Base-by-base conservation (phyloP, 306 rosid genomes). In the Psophocarpus tetragonolobus region DNA sequence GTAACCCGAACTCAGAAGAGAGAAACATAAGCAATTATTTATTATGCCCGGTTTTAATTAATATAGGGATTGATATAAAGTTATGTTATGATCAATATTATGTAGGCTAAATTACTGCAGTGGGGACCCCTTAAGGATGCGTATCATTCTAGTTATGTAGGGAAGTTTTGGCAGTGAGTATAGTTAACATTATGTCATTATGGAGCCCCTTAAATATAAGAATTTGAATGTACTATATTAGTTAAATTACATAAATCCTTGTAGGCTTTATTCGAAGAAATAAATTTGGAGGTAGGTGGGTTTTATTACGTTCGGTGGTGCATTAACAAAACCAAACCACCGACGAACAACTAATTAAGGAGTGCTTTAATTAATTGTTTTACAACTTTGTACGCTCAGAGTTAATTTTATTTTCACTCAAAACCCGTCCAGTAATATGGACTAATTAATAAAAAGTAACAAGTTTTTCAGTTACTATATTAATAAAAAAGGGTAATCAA, bases 181-280 rank as follows among this genome's bases (percentile, higher is more conserved):
- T 50, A 5, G 32, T 50, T 69, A 69, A 20, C 75, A 65, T 60
- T 38, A 35, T 35, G 32, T n/a, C n/a, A n/a, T n/a, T 41, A 71
- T 82, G 70, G 33, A 2, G 15, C 32, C 17, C 69, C 54, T 61
- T 76, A 20, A 82, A 70, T 24, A 41, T 12, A 24, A 67, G 50
- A 81, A 72, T 54, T 38, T 48, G 74, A 67, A 67, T 81, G 83
- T 76, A 84, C 74, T 77, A 3, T 80, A 72, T 48, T 84, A 62
- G n/a, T 67, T 39, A 60, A 50, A 61, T 76, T 60, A n/a, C 15
- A 8, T 67, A 10, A 63, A 63, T 63, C 3, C 45, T 63, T 17
- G n/a, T n/a, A 14, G 20, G 11, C 21, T 8, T 68, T 60, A 18
- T 29, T 68, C 39, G 17, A 44, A 35, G 47, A 18, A 35, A 35